Conservation (phyloP, 305 asterid species). For the Rubia occidens region DNA sequence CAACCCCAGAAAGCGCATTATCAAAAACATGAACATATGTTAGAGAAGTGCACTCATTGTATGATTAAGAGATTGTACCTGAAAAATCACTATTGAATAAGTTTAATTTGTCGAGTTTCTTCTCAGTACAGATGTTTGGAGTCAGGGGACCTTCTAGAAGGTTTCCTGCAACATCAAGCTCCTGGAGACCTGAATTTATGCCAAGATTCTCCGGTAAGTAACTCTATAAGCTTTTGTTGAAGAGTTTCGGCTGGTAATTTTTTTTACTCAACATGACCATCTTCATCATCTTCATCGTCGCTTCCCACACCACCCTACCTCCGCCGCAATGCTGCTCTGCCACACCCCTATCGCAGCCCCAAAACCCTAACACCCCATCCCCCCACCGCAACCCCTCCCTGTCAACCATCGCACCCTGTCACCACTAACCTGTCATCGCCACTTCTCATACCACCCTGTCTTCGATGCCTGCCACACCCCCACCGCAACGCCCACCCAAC, state of each 20-base stretch:
- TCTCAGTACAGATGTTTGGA: slow-evolving; percentile 40
- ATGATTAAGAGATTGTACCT: slow-evolving; percentile 54
- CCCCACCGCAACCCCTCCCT: no score
- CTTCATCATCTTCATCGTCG: no score
- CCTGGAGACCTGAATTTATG: slow-evolving; percentile 42
- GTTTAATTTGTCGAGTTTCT: slow-evolving; percentile 32
- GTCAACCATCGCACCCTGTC: no score
- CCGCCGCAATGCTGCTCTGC: no score
- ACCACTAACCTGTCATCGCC: no score
- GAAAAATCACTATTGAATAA: slow-evolving; percentile 51
- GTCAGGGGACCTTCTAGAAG: slow-evolving; percentile 61
- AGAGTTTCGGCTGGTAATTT: slow-evolving; percentile 37
- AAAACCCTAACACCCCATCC: no score
- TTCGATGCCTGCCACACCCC: no score
- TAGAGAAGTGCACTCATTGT: slow-evolving; percentile 50
- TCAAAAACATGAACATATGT: slow-evolving; percentile 39
- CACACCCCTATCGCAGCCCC: no score
- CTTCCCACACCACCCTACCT: no score
- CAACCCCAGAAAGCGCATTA: slow-evolving; percentile 43
- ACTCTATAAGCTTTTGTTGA: slow-evolving; percentile 58
- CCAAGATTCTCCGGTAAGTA: slow-evolving; percentile 50
- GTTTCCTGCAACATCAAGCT: slow-evolving; percentile 60
- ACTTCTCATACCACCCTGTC: no score
- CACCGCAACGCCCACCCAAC: no score
- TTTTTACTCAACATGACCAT: slow-evolving; percentile 34